A percentile compares a stretch with the other conserved stretches of the same genome.
These are phyloP conservation scores for Talaromyces verruculosus DNA, from an alignment of 2,329 filamentous ascomycete genomes.

Conservation along the genomic window DNA sequence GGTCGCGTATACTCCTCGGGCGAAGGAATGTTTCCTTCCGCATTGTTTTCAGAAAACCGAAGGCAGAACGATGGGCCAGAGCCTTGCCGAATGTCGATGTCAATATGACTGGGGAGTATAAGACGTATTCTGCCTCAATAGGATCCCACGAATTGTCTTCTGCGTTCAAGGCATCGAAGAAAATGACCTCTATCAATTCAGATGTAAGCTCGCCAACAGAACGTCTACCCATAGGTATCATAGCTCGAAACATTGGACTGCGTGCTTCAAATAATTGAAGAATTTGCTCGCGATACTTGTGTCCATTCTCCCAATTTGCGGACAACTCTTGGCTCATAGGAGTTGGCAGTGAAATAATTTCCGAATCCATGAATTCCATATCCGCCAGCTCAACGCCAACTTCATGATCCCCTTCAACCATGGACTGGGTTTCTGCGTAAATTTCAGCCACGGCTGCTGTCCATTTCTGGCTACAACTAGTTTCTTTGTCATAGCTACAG, in stretches of 20 bases:
- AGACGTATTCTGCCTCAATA: background rate
- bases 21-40: no score
- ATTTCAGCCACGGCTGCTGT: background rate
- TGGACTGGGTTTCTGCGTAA: background rate
- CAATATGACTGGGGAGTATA: background rate
- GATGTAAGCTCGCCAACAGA: background rate
- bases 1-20: background rate
- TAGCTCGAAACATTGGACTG: slow-evolving; percentile 9
- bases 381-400: slow-evolving; percentile 5
- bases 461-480: background rate
- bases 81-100: background rate
- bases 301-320: slow-evolving; percentile 5
- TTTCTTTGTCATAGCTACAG: slow-evolving; percentile 4
- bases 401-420: background rate
- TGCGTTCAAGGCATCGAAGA: background rate
- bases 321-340: slow-evolving; percentile 4
- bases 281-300: background rate
- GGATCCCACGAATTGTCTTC: background rate
- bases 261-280: background rate
- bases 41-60: no score
- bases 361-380: background rate
- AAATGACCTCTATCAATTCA: no score
- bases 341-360: no score
- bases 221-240: slow-evolving; percentile 1
- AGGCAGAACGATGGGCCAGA: background rate